A percentile compares a stretch with the other conserved stretches of the same genome.
Evolutionary conservation across 345 rosid genomes (phyloP).

Genomic region (Eucalyptus microcorys): DNA sequence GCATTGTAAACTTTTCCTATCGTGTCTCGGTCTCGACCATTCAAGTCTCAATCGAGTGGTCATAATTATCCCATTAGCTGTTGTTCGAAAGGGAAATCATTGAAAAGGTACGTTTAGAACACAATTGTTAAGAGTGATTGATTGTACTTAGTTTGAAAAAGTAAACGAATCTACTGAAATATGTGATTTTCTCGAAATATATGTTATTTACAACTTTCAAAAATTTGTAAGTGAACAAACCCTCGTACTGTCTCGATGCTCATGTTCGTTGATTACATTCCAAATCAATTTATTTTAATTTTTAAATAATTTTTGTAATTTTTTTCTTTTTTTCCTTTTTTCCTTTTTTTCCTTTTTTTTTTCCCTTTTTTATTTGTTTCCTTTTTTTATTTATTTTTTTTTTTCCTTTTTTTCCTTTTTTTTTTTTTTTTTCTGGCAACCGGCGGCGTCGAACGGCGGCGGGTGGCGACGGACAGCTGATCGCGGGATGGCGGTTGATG

Average conservation of each 20-base stretch:
- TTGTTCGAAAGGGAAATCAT: not conserved
- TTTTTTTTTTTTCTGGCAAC: too few relatives aligned
- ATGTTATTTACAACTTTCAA: not conserved
- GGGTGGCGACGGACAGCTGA: too few relatives aligned
- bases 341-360: too few relatives aligned
- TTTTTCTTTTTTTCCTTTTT: too few relatives aligned
- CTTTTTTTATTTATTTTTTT: too few relatives aligned
- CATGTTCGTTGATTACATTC: too few relatives aligned
- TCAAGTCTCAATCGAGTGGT: not conserved
- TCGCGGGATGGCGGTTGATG: too few relatives aligned
- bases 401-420: too few relatives aligned
- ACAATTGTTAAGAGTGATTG: not conserved
- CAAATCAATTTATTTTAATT: too few relatives aligned
- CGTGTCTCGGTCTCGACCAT: not conserved
- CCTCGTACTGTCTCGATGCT: not conserved
- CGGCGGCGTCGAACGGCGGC: too few relatives aligned
- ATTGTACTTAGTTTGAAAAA: not conserved
- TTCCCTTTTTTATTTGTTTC: too few relatives aligned
- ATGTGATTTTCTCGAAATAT: not conserved
- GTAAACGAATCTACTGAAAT: not conserved
- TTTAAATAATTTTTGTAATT: too few relatives aligned
- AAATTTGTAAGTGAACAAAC: not conserved
- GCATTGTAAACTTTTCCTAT: not conserved
- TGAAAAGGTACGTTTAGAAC: not conserved
- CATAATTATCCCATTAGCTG: not conserved